These are phyloP conservation scores for Mortierella sp. DNA, from an alignment of 371 early-diverging fungal genomes.

Conservation along the genomic window DNA sequence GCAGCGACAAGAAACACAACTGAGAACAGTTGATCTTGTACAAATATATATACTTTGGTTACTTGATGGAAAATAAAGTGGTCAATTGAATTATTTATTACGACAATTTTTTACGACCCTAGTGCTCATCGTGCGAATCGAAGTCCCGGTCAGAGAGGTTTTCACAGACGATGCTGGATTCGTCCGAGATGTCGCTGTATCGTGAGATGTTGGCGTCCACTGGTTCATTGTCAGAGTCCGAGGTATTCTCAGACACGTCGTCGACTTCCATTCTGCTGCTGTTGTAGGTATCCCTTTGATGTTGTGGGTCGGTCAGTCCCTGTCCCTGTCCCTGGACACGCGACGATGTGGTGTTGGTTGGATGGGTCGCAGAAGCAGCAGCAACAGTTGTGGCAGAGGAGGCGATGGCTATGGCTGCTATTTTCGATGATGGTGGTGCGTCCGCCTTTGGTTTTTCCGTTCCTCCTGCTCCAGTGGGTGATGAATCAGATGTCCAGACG, in stretches of 20 bases:
- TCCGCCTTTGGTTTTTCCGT: not conserved
- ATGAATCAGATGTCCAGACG: not conserved
- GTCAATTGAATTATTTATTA: not conserved
- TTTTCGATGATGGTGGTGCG: not conserved
- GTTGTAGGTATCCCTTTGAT: not conserved
- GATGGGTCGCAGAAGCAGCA: not conserved
- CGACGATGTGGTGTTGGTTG: not conserved
- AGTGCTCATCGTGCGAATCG: not conserved
- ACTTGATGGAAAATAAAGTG: no score
- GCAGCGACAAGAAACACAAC: not conserved
- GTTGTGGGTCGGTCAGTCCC: not conserved
- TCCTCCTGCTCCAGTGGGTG: not conserved
- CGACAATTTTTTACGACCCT: not conserved
- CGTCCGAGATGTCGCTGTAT: slow-evolving; percentile 28
- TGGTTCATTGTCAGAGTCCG: slow-evolving; percentile 28
- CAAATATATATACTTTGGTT: no score
- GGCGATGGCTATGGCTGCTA: no score
- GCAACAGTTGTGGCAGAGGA: not conserved
- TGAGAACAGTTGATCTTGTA: no score
- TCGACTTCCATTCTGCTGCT: slow-evolving; percentile 12
- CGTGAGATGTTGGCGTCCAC: not conserved
- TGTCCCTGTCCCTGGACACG: not conserved
- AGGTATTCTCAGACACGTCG: slow-evolving; percentile 17
- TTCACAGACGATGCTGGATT: slow-evolving; percentile 37
- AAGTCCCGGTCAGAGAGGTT: slow-evolving; percentile 36